phyloP scores from a whole-genome alignment of 345 rosid genomes.

The Stellera chamaejasme region DNA sequence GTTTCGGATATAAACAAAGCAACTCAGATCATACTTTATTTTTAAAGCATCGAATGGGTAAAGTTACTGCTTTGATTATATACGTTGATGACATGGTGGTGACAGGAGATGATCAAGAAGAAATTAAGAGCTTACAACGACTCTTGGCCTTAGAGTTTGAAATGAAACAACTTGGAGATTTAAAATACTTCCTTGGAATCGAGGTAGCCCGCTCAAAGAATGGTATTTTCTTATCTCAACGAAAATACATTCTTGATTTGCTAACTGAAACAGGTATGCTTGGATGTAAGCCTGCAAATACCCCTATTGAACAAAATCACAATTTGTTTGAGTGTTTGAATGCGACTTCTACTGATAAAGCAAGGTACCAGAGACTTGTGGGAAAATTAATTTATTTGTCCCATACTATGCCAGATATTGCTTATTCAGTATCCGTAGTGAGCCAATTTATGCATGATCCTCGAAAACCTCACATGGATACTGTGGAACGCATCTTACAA shows the following conservation, averaged over 20 bases:
- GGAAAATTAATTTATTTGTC: background rate
- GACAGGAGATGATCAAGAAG: background rate
- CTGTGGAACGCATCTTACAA: background rate
- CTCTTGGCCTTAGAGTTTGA: background rate
- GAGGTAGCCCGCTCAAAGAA: background rate
- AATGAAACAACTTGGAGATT: background rate
- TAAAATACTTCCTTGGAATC: background rate
- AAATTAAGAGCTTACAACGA: background rate
- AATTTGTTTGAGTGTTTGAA: background rate
- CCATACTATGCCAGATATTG: background rate
- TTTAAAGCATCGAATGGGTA: background rate
- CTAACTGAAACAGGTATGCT: background rate
- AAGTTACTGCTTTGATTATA: background rate
- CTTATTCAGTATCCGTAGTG: background rate
- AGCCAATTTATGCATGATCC: background rate
- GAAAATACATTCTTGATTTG: background rate
- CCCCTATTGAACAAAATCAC: background rate
- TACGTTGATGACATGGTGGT: background rate
- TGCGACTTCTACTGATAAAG: background rate
- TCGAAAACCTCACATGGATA: background rate
- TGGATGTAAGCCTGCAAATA: background rate
- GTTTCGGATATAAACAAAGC: background rate
- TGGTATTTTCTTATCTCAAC: background rate
- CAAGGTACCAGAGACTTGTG: background rate
- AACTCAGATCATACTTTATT: conserved; percentile 1